A percentile compares a stretch with the other conserved stretches of the same genome.
Evolutionary conservation across 2,329 filamentous ascomycete genomes (phyloP).

Genomic region (Xenoacremonium recifei): DNA sequence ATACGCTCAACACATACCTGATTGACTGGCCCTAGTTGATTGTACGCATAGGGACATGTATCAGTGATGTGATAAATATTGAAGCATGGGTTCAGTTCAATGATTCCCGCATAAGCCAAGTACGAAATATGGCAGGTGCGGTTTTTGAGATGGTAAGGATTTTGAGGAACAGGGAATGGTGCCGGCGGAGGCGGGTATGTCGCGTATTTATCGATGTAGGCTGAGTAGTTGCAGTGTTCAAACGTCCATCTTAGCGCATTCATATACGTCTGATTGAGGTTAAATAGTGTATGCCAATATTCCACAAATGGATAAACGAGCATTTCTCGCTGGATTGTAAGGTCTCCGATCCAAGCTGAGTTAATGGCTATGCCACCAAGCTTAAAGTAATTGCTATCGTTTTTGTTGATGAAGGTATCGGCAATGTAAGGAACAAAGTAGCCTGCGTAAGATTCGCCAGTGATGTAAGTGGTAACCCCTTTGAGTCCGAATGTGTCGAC

Average conservation of each 20-base stretch:
- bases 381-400: slow-evolving; percentile 67
- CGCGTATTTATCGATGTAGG: slow-evolving; percentile 60
- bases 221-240: slow-evolving; percentile 60
- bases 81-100: slow-evolving; percentile 72
- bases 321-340: slow-evolving; percentile 42
- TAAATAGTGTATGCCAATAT: slow-evolving; percentile 58
- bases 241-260: slow-evolving; percentile 50
- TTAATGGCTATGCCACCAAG: slow-evolving; percentile 70
- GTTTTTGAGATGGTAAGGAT: slow-evolving; percentile 29
- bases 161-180: slow-evolving; percentile 46
- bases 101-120: slow-evolving; percentile 52
- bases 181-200: slow-evolving; percentile 65
- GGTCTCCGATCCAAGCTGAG: slow-evolving; percentile 62
- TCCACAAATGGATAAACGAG: slow-evolving; percentile 60
- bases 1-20: slow-evolving; percentile 17
- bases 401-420: slow-evolving; percentile 66
- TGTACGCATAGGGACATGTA: slow-evolving; percentile 69
- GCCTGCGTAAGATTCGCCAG: slow-evolving; percentile 70
- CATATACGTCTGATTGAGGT: slow-evolving; percentile 60
- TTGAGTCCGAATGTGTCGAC: slow-evolving; percentile 68
- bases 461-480: slow-evolving; percentile 68
- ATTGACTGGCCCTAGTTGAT: slow-evolving; percentile 69
- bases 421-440: slow-evolving; percentile 70
- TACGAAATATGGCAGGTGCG: slow-evolving; percentile 58
- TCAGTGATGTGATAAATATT: slow-evolving; percentile 72